Base-by-base conservation (phyloP, 805 yeast genomes). In the Wickerhamiella brachini region DNA sequence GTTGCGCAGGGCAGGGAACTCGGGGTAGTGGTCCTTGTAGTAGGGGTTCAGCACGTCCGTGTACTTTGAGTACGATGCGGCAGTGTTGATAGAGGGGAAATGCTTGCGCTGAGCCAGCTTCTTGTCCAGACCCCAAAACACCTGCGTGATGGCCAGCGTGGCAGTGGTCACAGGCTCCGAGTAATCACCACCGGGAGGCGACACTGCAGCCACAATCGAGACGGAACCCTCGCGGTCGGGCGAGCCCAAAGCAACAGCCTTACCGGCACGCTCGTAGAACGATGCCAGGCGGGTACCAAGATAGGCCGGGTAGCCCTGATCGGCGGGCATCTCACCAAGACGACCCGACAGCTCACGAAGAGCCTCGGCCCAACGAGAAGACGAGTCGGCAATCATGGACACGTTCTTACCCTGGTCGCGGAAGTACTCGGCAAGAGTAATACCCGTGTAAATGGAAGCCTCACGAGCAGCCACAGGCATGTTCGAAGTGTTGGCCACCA, bases 401-500 rank as follows among this genome's bases (percentile, higher is more conserved):
- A 93, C 98, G 67, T 93, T 77, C 77, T 93, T 93, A 75, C 99
- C 99, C 76, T 93, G 98, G 75, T 93, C 99, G 79, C 99, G 89
- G 81, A 93, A 93, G 71, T 93, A 93, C 73, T 93, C 99, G 47
- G 98, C 97, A 61, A 93, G 75, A 4, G 99, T 93, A 64, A 93
- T 93, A 77, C 99, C 98, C 15, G 99, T 93, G 73, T 93, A 93
- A 63, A 93, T 93, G 34, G 98, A 93, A 47, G 99, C 99, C 72
- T 93, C 99, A 80, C 99, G 85, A 8, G 98, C 98, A 56, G 99
- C 99, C 62, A 93, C 99, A 50, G 99, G 99, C 99, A 93, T 93
- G 70, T 93, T 93, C 43, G 97, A 90, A 45, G 99, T 93, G 70
- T 93, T 93, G 47, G 99, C 99, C 50, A 93, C 98, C 68, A 93